A percentile compares a stretch with the other conserved stretches of the same genome.
phyloP scores from a whole-genome alignment of 768 basidiomycete species.

The Lentinus tigrinus region DNA sequence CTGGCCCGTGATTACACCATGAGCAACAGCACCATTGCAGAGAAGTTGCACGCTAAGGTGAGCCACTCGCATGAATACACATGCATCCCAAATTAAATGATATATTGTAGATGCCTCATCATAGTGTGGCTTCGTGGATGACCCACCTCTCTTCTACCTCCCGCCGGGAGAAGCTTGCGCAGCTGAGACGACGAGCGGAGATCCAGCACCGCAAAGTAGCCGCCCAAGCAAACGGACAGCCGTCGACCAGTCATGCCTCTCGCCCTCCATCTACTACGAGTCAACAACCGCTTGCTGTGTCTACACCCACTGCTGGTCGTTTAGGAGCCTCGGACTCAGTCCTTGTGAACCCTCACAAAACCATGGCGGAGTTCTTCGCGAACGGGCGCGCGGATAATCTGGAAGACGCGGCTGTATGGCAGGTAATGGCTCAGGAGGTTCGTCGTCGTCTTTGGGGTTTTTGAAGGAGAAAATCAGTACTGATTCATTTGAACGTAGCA shows the following conservation, averaged over 20 bases:
- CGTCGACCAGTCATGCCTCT: not conserved
- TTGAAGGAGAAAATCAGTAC: not conserved
- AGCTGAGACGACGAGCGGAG: conserved; percentile 47
- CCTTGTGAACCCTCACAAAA: conserved; percentile 30
- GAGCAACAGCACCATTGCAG: conserved; percentile 36
- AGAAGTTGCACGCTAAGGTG: conserved; percentile 48
- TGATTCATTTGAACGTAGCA: not conserved
- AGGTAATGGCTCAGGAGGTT: conserved; percentile 46
- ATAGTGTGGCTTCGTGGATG: conserved; percentile 51
- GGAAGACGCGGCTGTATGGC: conserved; percentile 52
- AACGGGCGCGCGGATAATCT: conserved; percentile 47
- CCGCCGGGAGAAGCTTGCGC: conserved; percentile 42
- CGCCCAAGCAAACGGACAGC: not conserved
- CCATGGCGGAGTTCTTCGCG: conserved; percentile 56
- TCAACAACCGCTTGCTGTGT: not conserved
- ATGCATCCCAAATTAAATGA: no score
- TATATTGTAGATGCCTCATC: conserved; percentile 57
- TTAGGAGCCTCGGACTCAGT: conserved; percentile 18
- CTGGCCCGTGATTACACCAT: conserved; percentile 48
- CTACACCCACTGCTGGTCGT: not conserved
- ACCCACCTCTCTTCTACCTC: conserved; percentile 30
- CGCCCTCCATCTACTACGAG: no score
- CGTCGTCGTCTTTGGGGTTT: conserved; percentile 8
- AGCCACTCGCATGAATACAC: not conserved
- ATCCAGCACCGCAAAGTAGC: conserved; percentile 47